A percentile compares a stretch with the other conserved stretches of the same genome.
Conservation (phyloP, 2,329 filamentous ascomycete species). For the Sporothrix brunneoviolacea region DNA sequence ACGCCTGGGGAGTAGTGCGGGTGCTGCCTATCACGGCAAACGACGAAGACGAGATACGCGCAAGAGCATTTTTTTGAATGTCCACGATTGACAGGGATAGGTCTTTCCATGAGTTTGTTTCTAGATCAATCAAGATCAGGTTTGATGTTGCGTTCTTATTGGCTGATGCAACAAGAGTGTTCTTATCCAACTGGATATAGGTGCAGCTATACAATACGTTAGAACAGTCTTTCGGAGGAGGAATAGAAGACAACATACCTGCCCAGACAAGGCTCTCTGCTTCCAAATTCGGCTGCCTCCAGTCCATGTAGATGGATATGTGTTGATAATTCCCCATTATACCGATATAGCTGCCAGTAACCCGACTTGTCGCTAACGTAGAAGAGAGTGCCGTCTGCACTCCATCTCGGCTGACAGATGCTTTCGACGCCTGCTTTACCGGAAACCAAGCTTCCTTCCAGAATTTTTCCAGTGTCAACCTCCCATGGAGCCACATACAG, state of each 20-base stretch:
- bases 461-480: background rate
- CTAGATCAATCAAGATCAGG: background rate
- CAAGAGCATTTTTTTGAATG: background rate
- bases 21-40: background rate
- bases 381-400: background rate
- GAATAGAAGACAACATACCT: no score
- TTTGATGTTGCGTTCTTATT: background rate
- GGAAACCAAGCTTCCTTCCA: background rate
- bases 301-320: background rate
- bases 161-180: background rate
- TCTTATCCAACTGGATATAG: background rate
- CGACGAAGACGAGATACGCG: background rate
- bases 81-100: background rate
- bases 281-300: background rate
- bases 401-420: background rate
- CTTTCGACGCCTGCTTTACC: background rate
- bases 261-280: background rate
- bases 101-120: background rate
- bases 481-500: background rate
- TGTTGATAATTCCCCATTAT: background rate
- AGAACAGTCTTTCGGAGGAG: no score
- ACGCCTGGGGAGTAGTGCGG: background rate
- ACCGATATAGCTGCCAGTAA: background rate
- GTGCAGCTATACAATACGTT: no score
- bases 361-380: slow-evolving; percentile 1